Conservation (phyloP, 306 rosid species). For the Castanea crenata region DNA sequence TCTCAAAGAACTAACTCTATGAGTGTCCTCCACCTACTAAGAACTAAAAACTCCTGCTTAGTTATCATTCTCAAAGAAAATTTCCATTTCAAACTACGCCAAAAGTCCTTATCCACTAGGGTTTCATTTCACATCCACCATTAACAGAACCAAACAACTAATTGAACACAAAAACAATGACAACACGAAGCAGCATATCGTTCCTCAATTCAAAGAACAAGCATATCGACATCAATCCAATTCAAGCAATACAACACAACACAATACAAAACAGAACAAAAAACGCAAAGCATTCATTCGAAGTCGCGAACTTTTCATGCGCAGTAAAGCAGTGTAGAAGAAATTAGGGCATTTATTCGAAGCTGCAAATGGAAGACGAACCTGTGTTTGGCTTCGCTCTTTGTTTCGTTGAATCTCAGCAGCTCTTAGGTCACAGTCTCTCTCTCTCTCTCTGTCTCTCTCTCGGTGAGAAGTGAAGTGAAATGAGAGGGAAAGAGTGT, state of each 20-base stretch:
- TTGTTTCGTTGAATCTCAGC: background rate
- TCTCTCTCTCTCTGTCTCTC: background rate
- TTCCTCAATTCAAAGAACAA: background rate
- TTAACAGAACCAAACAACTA: background rate
- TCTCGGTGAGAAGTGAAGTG: background rate
- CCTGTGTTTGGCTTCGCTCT: background rate
- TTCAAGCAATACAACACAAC: background rate
- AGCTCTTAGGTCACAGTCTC: constrained; percentile 18
- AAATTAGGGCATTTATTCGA: background rate
- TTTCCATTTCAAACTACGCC: background rate
- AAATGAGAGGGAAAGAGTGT: background rate
- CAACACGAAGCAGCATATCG: background rate
- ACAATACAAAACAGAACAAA: background rate
- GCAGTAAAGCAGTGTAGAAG: background rate
- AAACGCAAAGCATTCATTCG: background rate
- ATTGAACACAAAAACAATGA: no score
- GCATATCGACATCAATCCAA: background rate
- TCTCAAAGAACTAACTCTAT: no score
- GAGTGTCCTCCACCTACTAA: no score
- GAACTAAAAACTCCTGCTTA: background rate
- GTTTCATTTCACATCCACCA: background rate
- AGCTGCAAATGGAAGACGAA: background rate
- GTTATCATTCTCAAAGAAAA: background rate
- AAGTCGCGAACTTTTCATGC: no score
- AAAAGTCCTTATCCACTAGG: background rate